Conservation (phyloP, 352 stramenopile genomes). For the Thalassiosira livingstoniorum region DNA sequence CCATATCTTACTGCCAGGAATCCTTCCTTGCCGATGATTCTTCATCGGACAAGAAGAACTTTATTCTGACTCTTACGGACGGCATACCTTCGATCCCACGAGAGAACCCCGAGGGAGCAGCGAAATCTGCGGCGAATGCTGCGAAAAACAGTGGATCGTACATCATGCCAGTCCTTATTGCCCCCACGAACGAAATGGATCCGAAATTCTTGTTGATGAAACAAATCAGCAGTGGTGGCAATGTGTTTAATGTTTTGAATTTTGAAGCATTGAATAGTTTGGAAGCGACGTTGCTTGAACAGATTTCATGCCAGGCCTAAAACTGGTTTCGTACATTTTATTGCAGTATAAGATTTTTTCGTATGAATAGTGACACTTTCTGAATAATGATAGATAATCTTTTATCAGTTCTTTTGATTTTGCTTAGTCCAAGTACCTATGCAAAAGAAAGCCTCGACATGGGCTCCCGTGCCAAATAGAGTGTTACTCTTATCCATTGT, state of each 20-base stretch:
- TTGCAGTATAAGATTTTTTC: no score
- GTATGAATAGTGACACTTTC: no score
- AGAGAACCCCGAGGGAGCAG: neutral
- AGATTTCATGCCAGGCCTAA: conserved; percentile 29
- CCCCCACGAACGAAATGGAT: neutral
- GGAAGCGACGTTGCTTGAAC: conserved; percentile 37
- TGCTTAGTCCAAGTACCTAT: no score
- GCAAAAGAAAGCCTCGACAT: no score
- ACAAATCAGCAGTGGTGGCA: conserved; percentile 36
- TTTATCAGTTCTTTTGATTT: no score
- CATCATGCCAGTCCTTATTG: conserved; percentile 46
- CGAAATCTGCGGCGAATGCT: conserved; percentile 14
- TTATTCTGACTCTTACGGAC: conserved; percentile 38
- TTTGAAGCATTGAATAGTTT: conserved; percentile 33
- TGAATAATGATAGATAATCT: no score
- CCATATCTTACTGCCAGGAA: conserved; percentile 32
- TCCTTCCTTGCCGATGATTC: conserved; percentile 11
- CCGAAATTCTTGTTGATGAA: conserved; percentile 14
- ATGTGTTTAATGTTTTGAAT: conserved; percentile 37
- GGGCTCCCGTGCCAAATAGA: no score
- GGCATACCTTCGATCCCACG: conserved; percentile 6
- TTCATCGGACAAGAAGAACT: conserved; percentile 29
- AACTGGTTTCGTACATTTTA: conserved; percentile 33
- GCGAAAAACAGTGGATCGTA: conserved; percentile 29
- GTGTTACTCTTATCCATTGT: no score